Base-by-base conservation (phyloP, 768 basidiomycete genomes). In the Pleurotus eryngii region DNA sequence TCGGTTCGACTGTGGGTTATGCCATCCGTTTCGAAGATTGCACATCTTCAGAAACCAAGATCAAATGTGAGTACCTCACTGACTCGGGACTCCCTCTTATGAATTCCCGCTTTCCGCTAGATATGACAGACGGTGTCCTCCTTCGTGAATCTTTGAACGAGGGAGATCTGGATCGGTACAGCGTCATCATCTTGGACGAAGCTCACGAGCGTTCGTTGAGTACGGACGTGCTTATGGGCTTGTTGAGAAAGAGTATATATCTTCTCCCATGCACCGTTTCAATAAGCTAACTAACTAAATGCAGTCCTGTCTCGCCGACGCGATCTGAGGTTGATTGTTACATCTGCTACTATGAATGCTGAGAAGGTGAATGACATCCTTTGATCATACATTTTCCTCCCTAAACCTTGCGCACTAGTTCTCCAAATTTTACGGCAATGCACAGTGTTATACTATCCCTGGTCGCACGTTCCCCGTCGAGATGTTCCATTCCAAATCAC, bases 261-360 rank as follows among this genome's bases (percentile, higher is more conserved):
- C 11, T 35, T 35, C 30, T 35, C 30, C 30, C 11, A 9, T 11
- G 30, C 11, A 4, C 11, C 30, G 11, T 11, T 35, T 11, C 11
- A 35, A 9, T 11, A 1, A 4, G 2, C 30, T 35, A 3, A 35
- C 30, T 35, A 11, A 35, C 11, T 4, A 11, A 26, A 24, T 35
- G 5, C 58, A 91, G 87, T 95, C 64, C 74, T 99, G 20, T 94
- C 95, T 1, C 83, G 97, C 3, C 78, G 97, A 59, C 78, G 95
- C 56, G 97, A 99, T 68, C 76, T 98, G 43, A 98, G 94, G 70
- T 84, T 99, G 43, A 94, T 99, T 61, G 95, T 99, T 39, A 98
- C 97, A 1, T 98, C 97, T 6, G 97, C 97, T 2, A 99, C 97
- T 3, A 99, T 99, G 97, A 99, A 99, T 68, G 92, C 97, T 0